phyloP scores from a whole-genome alignment of 129 eudicot species.

The Lonicera japonica region DNA sequence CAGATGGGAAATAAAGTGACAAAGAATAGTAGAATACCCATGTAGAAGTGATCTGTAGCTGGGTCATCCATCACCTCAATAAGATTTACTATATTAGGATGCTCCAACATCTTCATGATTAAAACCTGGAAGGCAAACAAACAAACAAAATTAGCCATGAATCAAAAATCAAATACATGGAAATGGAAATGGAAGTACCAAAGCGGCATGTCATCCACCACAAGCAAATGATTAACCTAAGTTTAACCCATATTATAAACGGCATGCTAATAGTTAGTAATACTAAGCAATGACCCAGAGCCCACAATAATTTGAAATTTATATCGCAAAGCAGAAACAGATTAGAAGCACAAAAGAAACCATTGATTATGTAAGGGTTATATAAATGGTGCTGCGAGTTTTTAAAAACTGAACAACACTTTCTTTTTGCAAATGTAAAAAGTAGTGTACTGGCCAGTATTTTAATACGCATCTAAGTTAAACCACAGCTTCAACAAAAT shows the following conservation, averaged over 20 bases:
- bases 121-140: slow-evolving; percentile 68
- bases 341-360: too few species aligned
- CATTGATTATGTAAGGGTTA: too few species aligned
- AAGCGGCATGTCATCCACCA: background rate
- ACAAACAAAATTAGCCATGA: background rate
- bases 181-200: background rate
- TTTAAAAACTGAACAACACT: too few species aligned
- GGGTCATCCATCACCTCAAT: slow-evolving; percentile 98
- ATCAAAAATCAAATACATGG: background rate
- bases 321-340: too few species aligned
- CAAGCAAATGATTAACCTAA: background rate
- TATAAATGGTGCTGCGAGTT: too few species aligned
- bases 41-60: slow-evolving; percentile 82
- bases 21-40: slow-evolving; percentile 55
- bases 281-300: background rate
- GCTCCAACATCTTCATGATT: slow-evolving; percentile 84
- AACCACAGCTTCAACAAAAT: too few species aligned
- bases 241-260: background rate
- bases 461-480: too few species aligned
- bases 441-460: too few species aligned
- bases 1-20: slow-evolving; percentile 2
- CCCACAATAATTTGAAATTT: too few species aligned
- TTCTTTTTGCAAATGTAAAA: too few species aligned
- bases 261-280: too few species aligned
- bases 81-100: slow-evolving; percentile 92